Base-by-base conservation (phyloP, 2,329 filamentous ascomycete genomes). In the Westerdykella ornata region DNA sequence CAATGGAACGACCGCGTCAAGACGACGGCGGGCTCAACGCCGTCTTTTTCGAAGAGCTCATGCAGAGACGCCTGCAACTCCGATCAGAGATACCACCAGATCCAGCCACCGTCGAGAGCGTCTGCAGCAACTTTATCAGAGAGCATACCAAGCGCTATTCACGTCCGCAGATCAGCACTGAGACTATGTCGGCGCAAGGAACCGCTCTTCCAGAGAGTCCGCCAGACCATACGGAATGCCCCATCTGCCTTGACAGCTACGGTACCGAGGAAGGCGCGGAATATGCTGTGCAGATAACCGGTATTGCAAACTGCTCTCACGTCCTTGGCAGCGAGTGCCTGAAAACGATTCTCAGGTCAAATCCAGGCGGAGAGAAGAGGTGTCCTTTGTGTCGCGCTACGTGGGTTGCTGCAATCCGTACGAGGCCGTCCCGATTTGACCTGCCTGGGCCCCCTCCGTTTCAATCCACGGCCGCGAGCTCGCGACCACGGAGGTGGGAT, bases 191-290 rank as follows among this genome's bases (percentile, higher is more conserved):
- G 9, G 20, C 20, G 5, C 5, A 22, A 22, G 20, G 20, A 22
- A 22, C 20, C 20, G 9, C 20, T 5, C 5, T 5, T 22, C 5
- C 20, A 5, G 20, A 22, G 5, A 22, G 20, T 9, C 20, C 5
- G 20, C 20, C 20, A 9, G 20, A 22, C 5, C 20, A 22, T 22
- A 22, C 20, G 20, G 50, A 53, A 15, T 58, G 55, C 15, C 40
- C 49, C 9, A 52, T 59, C 13, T 57, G 53, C 16, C 44, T 53
- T 1, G 51, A 59, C 18, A 39, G 22, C 14, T 56, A 51, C 38
- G 32, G 19, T 2, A 14, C 11, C 2, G 52, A 55, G 31, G 15
- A 4, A 5, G 15, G 30, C 13, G 30, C 5, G 5, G 30, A 32
- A 16, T 26, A n/a, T 38, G 38, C 16, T 8, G 34, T 52, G 1